Base-by-base conservation (phyloP, 179 eudicot genomes). In the Gypsophila paniculata region DNA sequence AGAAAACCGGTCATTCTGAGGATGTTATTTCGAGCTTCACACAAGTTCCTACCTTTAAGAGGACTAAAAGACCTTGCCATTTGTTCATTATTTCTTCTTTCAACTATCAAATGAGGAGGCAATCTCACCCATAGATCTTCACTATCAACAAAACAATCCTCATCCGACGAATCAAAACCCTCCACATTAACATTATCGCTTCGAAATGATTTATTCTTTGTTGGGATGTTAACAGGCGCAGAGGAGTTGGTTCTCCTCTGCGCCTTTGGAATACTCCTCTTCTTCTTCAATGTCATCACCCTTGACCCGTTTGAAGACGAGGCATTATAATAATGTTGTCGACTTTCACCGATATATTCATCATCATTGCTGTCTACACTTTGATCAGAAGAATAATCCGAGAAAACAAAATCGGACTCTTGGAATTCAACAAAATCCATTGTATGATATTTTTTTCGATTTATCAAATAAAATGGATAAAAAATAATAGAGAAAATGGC, bases 1-100 rank as follows among this genome's bases (percentile, higher is more conserved):
- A 78, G 78, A 74, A 78, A 78, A 2, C 81, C 81, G 0, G 81
- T 78, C 63, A 74, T 55, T 60, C 81, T 70, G 25, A 78, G 81
- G 57, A 78, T 60, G 23, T 72, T 64, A 61, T 74, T 74, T 46
- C 81, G 64, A 74, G 70, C 75, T n/a, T 74, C 51, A 78, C 69
- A 74, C 75, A 78, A 74, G 22, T 74, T 23, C 29, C 72, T 78
- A 0, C 81, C 81, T 23, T 74, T 78, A 12, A 78, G 67, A 70
- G 81, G 81, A 70, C 81, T 74, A 74, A 74, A 78, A 51, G 78
- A 74, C 29, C 81, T 70, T 46, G 78, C 81, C 68, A 78, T 69
- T 78, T 78, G 78, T 70, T 70, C 78, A 65, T 52, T 78, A 0
- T 17, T 64, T 13, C 81, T 78, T 55, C 65, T 78, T 48, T 74